phyloP scores from a whole-genome alignment of 2,329 filamentous ascomycete species.

The Shiraia bambusicola region DNA sequence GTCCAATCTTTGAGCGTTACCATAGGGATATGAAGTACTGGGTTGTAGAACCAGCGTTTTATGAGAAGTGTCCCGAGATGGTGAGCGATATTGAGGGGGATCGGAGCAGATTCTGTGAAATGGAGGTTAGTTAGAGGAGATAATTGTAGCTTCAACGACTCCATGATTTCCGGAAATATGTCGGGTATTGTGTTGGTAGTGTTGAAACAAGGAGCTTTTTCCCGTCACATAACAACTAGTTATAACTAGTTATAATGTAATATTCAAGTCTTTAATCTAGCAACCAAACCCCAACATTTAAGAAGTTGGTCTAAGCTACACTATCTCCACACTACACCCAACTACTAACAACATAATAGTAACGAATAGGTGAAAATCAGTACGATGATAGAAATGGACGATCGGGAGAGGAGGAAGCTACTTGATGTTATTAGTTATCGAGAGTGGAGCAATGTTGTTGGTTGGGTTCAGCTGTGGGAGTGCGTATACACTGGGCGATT shows the following conservation, averaged over 20 bases:
- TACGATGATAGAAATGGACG: conserved; percentile 39
- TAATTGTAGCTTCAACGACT: background rate
- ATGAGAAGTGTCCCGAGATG: conserved; percentile 33
- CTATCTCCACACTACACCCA: too few relatives aligned
- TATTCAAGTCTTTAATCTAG: too few relatives aligned
- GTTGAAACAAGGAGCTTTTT: too few relatives aligned
- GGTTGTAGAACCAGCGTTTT: conserved; percentile 29
- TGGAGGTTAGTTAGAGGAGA: background rate
- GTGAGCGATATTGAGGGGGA: conserved; percentile 35
- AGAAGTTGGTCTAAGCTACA: too few relatives aligned
- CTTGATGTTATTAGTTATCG: conserved; percentile 40
- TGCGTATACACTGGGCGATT: conserved; percentile 33
- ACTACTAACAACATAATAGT: too few relatives aligned
- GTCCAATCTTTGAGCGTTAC: conserved; percentile 35
- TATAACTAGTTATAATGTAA: too few relatives aligned
- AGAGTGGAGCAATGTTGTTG: conserved; percentile 37
- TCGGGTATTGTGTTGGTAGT: background rate
- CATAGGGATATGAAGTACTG: conserved; percentile 32
- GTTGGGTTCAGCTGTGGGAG: conserved; percentile 40
- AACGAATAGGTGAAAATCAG: too few relatives aligned
- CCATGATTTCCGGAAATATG: background rate
- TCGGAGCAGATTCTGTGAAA: conserved; percentile 15
- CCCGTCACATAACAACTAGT: too few relatives aligned
- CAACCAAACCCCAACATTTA: too few relatives aligned
- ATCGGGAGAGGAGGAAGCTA: conserved; percentile 31